Evolutionary conservation across 1,284 basidiomycete species (phyloP), one percentile per base, ranked within the genome.

Genomic region (Cryptococcus hybrid): DNA sequence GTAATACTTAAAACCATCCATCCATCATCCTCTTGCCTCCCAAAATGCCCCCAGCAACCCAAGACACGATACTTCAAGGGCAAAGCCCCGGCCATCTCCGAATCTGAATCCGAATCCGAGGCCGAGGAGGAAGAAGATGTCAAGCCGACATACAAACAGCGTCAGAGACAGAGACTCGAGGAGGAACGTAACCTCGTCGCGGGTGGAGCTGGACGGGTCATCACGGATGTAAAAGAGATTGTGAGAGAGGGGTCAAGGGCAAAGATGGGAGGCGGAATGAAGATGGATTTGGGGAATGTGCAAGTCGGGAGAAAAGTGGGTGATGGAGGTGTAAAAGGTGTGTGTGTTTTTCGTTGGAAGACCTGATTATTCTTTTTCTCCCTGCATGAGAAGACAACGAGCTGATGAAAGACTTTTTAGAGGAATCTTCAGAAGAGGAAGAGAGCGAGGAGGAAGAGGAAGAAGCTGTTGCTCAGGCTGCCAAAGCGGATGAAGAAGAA

Each of bases 181-280:
- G 45, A 47, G 13, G 66, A 69, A 46, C 53, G 49, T 55, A 64
- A 59, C 13, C 34, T 71, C 11, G 78, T 78, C 7, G 77, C 75
- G 13, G 76, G 76, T 4, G 78, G 76, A 15, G 76, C 76, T 35
- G 75, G 76, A 15, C 56, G 68, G 44, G 61, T 78, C n/a, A 63
- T 76, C 24, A 61, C 47, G 44, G 47, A 58, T 49, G 52, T 55
- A 8, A 56, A 56, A 36, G 57, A 51, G 11, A 62, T 56, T 35
- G 30, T 30, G 30, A 38, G 47, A 12, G 47, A 47, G 47, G 30
- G 40, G 56, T 40, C 46, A 37, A 52, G 43, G 37, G 56, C 47
- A 8, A 47, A 24, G 11, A 59, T 53, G 6, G 55, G 50, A 15
- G 55, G 53, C 7, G 54, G 52, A 50, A 67, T 68, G 52, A 69